phyloP scores from a whole-genome alignment of 2,329 filamentous ascomycete species.

The Trichoderma lentiforme region DNA sequence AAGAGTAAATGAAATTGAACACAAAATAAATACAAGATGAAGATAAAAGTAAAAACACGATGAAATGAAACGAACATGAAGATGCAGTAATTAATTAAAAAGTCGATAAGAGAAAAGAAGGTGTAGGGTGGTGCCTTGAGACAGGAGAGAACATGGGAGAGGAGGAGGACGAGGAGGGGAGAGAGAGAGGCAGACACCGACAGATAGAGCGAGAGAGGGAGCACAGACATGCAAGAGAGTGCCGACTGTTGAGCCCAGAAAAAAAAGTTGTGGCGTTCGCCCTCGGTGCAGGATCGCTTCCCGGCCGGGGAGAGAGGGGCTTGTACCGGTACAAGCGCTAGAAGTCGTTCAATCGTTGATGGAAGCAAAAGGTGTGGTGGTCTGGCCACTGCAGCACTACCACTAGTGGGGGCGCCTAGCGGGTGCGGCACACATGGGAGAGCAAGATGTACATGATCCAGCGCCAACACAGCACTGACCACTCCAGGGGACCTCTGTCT shows the following conservation, averaged over 20 bases:
- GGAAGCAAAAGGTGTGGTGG: not conserved
- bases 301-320: conserved; percentile 14
- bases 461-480: not conserved
- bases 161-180: not conserved
- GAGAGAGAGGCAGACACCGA: not conserved
- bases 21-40: no score
- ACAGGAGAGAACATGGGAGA: not conserved
- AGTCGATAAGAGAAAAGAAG: not conserved
- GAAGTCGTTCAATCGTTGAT: not conserved
- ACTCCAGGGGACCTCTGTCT: not conserved
- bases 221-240: not conserved
- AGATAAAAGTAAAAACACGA: not conserved
- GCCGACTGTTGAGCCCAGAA: not conserved
- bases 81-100: not conserved
- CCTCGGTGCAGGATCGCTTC: conserved; percentile 13
- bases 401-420: not conserved
- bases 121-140: not conserved
- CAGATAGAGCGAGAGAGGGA: not conserved
- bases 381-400: not conserved
- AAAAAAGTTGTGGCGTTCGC: not conserved
- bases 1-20: not conserved
- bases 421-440: not conserved
- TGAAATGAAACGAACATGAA: not conserved
- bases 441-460: not conserved
- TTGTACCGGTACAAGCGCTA: conserved; percentile 9